Base-by-base conservation (phyloP, 2,329 filamentous ascomycete species). In the Simplicillium aogashimaense region DNA sequence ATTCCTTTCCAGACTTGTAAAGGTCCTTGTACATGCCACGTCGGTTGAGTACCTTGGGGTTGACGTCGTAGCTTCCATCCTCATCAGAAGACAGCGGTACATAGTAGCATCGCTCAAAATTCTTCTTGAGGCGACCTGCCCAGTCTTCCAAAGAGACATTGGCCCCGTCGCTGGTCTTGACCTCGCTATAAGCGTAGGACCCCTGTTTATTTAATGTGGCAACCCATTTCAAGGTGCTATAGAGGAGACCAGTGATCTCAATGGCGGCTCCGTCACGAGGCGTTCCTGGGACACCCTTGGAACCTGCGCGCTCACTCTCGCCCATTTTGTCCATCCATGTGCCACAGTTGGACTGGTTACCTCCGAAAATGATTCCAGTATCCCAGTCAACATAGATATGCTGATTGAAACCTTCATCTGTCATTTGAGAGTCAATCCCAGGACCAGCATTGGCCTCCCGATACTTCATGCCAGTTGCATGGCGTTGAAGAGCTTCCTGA, bases 321-420 rank as follows among this genome's bases (percentile, higher is more conserved):
- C 92, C 92, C 92, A 98, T 98, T 74, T 98, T 98, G 70, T 98
- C 92, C 88, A 95, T 95, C 92, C 92, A 98, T 2, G 92, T 98
- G 39, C 92, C 92, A 53, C 94, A 98, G 61, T 98, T 98, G 63
- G 68, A 74, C 56, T 95, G 89, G 54, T 86, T 97, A 29, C 94
- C 92, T 41, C 94, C 92, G 54, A 94, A 95, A 43, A 98, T 81
- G 47, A 98, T 76, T 16, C 92, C 94, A 2, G 58, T 65, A 5
- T 80, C 92, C 90, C 90, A 97, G 57, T 98, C 90, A 10, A 94
- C 86, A 44, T 84, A 77, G 50, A 97, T 83, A 44, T 92, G 81
- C 48, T 95, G 86, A 54, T 95, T 80, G 69, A 98, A 98, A 0
- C 92, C 92, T 53, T 88, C 82, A 4, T 86, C 74, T 47, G 76